These are phyloP conservation scores for Selaginella tamariscina DNA, from an alignment of 75 land plant species.

Conservation along the genomic window DNA sequence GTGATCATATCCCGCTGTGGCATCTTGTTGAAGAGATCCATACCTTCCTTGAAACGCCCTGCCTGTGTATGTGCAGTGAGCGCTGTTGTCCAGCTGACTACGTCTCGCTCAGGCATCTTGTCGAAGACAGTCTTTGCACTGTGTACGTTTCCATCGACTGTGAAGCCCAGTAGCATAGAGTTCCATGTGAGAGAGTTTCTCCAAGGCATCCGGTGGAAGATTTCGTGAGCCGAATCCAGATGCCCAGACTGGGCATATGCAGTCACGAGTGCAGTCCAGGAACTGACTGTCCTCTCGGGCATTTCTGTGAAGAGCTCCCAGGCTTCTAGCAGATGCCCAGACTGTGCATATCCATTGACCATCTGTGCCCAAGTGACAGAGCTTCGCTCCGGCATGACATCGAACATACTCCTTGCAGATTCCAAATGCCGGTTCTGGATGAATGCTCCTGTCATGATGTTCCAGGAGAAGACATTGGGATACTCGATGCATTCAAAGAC, in stretches of 20 bases:
- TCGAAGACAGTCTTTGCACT: not conserved
- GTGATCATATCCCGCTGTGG: not conserved
- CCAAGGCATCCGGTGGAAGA: not conserved
- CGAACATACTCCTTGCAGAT: not conserved
- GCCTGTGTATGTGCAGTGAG: not conserved
- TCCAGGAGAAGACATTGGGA: conserved; percentile 12
- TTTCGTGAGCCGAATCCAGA: not conserved
- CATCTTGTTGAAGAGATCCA: not conserved
- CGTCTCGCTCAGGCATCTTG: not conserved
- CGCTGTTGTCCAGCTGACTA: not conserved
- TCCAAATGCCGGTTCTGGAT: not conserved
- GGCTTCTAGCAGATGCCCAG: not conserved
- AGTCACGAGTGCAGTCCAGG: not conserved
- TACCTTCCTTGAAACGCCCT: not conserved
- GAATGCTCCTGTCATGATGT: not conserved
- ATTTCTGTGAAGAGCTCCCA: not conserved
- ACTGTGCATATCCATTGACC: not conserved
- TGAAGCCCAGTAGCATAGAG: not conserved
- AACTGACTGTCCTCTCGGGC: not conserved
- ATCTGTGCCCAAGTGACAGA: not conserved
- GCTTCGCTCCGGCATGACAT: not conserved
- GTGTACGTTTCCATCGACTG: not conserved
- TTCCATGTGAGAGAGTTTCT: not conserved
- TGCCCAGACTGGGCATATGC: not conserved
- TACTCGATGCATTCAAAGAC: not conserved